phyloP scores from a whole-genome alignment of 768 basidiomycete species.

The Sarcodon sp. region DNA sequence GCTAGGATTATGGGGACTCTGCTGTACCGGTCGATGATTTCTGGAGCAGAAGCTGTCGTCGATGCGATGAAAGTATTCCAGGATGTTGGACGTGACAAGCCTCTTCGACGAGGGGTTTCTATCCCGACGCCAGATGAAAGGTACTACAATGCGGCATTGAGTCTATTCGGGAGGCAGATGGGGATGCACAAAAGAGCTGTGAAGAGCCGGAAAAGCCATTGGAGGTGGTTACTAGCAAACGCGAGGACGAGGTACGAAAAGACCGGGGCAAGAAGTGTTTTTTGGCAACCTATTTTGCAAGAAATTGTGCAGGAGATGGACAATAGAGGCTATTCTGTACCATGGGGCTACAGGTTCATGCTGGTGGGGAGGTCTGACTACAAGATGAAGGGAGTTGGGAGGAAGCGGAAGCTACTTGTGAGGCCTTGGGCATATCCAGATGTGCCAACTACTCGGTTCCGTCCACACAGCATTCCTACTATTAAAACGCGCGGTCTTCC shows the following conservation, averaged over 20 bases:
- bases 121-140: conserved; percentile 41
- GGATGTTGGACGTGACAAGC: conserved; percentile 7
- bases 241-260: conserved; percentile 16
- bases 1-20: conserved; percentile 14
- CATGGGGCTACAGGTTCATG: conserved; percentile 23
- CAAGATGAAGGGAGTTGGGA: neutral
- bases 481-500: conserved; percentile 23
- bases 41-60: conserved; percentile 8
- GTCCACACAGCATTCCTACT: conserved; percentile 13
- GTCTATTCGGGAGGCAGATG: conserved; percentile 16
- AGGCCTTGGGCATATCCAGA: neutral
- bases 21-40: conserved; percentile 19
- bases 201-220: conserved; percentile 12
- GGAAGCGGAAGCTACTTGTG: neutral
- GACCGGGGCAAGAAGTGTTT: conserved; percentile 11
- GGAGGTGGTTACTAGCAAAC: conserved; percentile 16
- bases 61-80: conserved; percentile 8
- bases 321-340: conserved; percentile 24
- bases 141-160: conserved; percentile 54
- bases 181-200: conserved; percentile 4
- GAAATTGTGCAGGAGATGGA: conserved; percentile 26
- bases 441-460: neutral
- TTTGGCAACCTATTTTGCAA: conserved; percentile 22
- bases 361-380: conserved; percentile 20
- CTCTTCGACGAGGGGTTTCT: neutral